Conservation (phyloP, 345 rosid genomes). For the Camelina neglecta region DNA sequence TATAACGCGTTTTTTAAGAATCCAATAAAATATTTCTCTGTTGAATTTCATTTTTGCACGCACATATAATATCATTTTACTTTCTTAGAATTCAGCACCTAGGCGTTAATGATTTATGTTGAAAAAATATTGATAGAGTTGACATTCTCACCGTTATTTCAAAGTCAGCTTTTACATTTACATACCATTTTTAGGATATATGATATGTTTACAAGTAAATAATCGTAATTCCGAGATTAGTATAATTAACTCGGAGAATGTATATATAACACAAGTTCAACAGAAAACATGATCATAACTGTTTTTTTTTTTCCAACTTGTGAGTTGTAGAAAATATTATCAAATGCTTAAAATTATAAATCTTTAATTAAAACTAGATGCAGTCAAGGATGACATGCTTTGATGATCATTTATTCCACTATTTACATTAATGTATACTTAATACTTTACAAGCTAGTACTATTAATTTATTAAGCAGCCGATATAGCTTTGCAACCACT, state of each 20-base stretch:
- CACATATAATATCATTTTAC: slow-evolving; percentile 13
- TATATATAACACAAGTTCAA: not conserved
- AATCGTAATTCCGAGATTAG: not conserved
- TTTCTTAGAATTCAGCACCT: slow-evolving; percentile 18
- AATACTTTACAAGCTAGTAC: not conserved
- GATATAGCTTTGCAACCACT: slow-evolving; percentile 27
- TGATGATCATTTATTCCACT: slow-evolving; percentile 21
- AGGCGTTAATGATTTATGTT: not conserved
- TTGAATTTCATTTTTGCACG: slow-evolving; percentile 13
- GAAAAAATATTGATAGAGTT: not conserved
- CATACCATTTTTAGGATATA: slow-evolving; percentile 9
- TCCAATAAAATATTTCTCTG: not conserved
- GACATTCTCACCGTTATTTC: slow-evolving; percentile 27
- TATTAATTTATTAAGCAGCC: slow-evolving; percentile 20
- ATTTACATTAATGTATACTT: slow-evolving; percentile 21
- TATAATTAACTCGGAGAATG: not conserved
- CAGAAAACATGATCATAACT: not conserved
- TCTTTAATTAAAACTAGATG: too few species aligned
- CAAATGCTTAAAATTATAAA: not conserved
- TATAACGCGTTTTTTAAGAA: slow-evolving; percentile 33
- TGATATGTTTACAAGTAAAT: not conserved
- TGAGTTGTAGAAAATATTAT: slow-evolving; percentile 1
- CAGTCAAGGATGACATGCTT: slow-evolving; percentile 27
- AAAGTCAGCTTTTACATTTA: slow-evolving; percentile 37
- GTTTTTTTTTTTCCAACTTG: not conserved